Percentiles rank a stretch among this genome's conserved stretches.
Conservation (phyloP, 306 rosid genomes). For the Neltuma alba region DNA sequence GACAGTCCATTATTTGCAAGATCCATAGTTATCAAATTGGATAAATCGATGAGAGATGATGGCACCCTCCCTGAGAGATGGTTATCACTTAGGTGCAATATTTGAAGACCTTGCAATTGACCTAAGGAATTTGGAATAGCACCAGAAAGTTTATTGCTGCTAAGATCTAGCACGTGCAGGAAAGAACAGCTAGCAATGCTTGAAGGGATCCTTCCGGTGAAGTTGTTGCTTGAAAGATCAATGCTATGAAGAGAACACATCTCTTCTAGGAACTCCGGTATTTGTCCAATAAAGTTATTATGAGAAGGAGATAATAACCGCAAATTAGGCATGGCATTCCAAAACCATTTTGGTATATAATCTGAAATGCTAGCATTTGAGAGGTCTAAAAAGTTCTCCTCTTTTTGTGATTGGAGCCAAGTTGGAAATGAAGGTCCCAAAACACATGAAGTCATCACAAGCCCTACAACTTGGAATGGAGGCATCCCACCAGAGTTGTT, state of each 20-base stretch:
- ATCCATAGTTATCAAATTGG: background rate
- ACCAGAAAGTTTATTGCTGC: slow-evolving; percentile 42
- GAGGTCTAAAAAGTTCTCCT: slow-evolving; percentile 1
- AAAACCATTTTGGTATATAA: slow-evolving; percentile 52
- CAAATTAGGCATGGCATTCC: slow-evolving; percentile 37
- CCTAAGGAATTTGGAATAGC: slow-evolving; percentile 44
- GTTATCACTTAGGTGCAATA: slow-evolving; percentile 42
- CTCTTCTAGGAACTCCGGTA: slow-evolving; percentile 38
- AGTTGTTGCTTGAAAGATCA: slow-evolving; percentile 48
- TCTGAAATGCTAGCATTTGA: slow-evolving; percentile 51
- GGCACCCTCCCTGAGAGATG: slow-evolving; percentile 28
- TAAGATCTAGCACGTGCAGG: slow-evolving; percentile 41
- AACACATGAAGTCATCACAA: slow-evolving; percentile 45
- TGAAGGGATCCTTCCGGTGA: slow-evolving; percentile 43
- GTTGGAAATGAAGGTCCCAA: slow-evolving; percentile 52
- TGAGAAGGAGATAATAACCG: slow-evolving; percentile 40
- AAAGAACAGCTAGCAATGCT: slow-evolving; percentile 41
- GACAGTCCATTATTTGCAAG: background rate
- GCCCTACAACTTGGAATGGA: slow-evolving; percentile 29
- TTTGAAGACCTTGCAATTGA: slow-evolving; percentile 34
- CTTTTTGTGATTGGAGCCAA: slow-evolving; percentile 48
- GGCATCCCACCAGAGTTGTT: slow-evolving; percentile 47
- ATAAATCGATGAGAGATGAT: background rate
- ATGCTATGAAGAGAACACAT: slow-evolving; percentile 15
- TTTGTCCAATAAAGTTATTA: slow-evolving; percentile 39